These are phyloP conservation scores for Aschersonia sp. DNA, from an alignment of 2,329 filamentous ascomycete genomes.

Conservation along the genomic window DNA sequence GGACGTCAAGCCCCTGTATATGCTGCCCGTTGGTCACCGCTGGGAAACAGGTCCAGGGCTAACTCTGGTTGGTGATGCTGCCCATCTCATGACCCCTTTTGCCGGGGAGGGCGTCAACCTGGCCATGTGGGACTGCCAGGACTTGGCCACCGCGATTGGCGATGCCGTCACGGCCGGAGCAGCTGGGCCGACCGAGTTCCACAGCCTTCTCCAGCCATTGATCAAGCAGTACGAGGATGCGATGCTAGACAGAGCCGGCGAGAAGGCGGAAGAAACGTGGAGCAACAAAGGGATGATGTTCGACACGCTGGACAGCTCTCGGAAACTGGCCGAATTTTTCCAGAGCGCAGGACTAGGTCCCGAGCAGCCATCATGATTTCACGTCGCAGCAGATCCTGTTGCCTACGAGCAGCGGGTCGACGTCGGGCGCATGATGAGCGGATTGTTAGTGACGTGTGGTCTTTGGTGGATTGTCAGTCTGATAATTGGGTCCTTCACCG, in stretches of 20 bases:
- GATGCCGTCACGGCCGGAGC: neutral
- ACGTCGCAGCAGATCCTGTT: too few relatives aligned
- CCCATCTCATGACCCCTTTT: conserved; percentile 36
- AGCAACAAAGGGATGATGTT: conserved; percentile 5
- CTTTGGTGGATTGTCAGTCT: too few relatives aligned
- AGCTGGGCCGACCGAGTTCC: conserved; percentile 4
- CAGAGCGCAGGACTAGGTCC: neutral
- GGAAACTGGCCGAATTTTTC: neutral
- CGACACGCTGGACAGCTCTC: neutral
- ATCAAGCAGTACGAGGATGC: conserved; percentile 1
- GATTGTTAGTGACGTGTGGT: too few relatives aligned
- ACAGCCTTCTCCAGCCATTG: conserved; percentile 5
- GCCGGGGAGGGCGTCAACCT: conserved; percentile 40
- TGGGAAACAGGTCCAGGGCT: conserved; percentile 27
- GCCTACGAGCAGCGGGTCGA: too few relatives aligned
- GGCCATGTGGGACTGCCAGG: conserved; percentile 34
- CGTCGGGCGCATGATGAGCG: too few relatives aligned
- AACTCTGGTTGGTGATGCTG: conserved; percentile 39
- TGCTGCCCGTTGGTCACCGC: conserved; percentile 24
- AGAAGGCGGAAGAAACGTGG: conserved; percentile 4
- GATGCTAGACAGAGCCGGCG: conserved; percentile 2
- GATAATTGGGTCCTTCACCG: too few relatives aligned
- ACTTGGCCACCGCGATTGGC: conserved; percentile 20
- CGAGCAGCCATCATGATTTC: neutral
- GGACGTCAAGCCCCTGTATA: conserved; percentile 13